A percentile compares a stretch with the other conserved stretches of the same genome.
These are phyloP conservation scores for Bipolaris zeicola DNA, from an alignment of 2,329 filamentous ascomycete species.

Conservation along the genomic window DNA sequence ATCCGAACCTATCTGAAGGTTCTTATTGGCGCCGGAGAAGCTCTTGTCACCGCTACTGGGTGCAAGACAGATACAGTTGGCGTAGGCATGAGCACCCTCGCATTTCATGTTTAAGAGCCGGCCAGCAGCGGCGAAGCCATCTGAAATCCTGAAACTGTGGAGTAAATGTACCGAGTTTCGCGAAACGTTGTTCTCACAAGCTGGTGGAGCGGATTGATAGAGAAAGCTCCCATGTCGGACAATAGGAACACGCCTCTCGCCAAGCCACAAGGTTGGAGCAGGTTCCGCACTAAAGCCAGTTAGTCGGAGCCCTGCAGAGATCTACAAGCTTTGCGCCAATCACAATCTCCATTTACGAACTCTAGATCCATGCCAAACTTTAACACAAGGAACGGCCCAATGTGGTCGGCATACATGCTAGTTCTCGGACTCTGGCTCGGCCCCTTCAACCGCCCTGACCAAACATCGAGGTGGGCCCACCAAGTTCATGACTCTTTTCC, in stretches of 20 bases:
- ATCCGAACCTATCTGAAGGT: background rate
- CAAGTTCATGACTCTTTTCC: background rate
- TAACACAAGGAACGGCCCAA: background rate
- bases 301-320: constrained; percentile 7
- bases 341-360: background rate
- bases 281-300: background rate
- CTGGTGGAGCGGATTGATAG: background rate
- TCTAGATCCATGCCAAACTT: background rate
- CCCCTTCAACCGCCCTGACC: background rate
- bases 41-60: constrained; percentile 3
- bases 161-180: background rate
- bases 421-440: background rate
- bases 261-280: background rate
- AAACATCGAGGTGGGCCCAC: background rate
- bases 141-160: background rate
- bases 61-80: background rate
- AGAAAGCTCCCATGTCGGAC: background rate
- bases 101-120: background rate
- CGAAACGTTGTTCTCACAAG: background rate
- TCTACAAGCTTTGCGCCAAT: background rate
- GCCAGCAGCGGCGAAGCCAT: background rate
- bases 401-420: background rate
- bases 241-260: background rate
- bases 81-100: background rate
- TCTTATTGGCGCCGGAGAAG: constrained; percentile 5